Percentiles rank a stretch among this genome's conserved stretches.
Evolutionary conservation across 2,329 filamentous ascomycete species (phyloP).

Genomic region (Alternaria longipes): DNA sequence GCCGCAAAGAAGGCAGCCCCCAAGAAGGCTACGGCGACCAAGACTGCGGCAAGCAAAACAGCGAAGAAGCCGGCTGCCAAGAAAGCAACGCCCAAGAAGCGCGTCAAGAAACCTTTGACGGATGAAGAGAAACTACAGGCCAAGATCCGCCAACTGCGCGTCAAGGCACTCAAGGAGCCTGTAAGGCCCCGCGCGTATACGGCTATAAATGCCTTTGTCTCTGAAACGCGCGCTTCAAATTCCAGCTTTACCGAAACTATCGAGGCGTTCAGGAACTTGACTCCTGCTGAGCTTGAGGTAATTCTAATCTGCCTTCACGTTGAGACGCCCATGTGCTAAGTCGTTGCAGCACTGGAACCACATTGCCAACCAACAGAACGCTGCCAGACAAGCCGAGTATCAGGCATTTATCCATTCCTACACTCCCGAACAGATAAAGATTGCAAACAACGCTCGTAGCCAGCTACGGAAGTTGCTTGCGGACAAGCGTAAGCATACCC

Average conservation of each 20-base stretch:
- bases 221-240: conserved; percentile 22
- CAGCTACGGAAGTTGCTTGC: conserved; percentile 39
- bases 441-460: conserved; percentile 67
- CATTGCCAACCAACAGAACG: conserved; percentile 58
- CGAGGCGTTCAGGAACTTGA: conserved; percentile 38
- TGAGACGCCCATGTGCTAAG: conserved; percentile 11
- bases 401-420: conserved; percentile 64
- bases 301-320: background rate
- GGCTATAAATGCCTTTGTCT: conserved; percentile 40
- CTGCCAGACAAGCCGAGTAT: conserved; percentile 56
- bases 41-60: conserved; percentile 24
- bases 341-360: conserved; percentile 62
- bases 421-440: conserved; percentile 65
- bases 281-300: conserved; percentile 50
- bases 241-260: background rate
- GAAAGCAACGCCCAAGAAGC: conserved; percentile 33
- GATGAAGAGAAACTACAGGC: conserved; percentile 41
- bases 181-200: background rate
- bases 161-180: conserved; percentile 51
- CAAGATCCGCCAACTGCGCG: conserved; percentile 46
- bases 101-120: conserved; percentile 38
- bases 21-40: conserved; percentile 24
- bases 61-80: conserved; percentile 31
- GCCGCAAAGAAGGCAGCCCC: conserved; percentile 35
- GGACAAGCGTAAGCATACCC: conserved; percentile 12